Evolutionary conservation across 2,329 filamentous ascomycete genomes (phyloP).

Genomic region (Cordyceps javanica): DNA sequence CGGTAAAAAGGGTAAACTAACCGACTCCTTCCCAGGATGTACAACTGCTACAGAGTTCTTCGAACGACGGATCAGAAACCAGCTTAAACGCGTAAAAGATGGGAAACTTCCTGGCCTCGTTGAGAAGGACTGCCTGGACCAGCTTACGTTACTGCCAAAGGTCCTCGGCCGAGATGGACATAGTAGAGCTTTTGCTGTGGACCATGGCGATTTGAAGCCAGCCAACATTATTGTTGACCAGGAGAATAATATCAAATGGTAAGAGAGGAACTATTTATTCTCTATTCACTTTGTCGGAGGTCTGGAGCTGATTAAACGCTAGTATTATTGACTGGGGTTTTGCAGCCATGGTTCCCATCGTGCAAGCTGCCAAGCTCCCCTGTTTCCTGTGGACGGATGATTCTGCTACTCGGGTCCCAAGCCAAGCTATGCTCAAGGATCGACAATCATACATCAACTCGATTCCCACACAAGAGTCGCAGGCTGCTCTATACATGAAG

Average conservation of each 20-base stretch:
- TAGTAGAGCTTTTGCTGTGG: slow-evolving; percentile 1
- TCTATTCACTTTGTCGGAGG: not conserved
- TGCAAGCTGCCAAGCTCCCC: slow-evolving; percentile 3
- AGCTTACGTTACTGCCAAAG: not conserved
- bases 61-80: slow-evolving; percentile 4
- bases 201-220: slow-evolving; percentile 6
- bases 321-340: slow-evolving; percentile 7
- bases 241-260: not conserved
- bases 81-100: not conserved
- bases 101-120: not conserved
- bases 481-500: not conserved
- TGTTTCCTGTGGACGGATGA: slow-evolving; percentile 7
- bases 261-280: not conserved
- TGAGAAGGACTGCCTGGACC: slow-evolving; percentile 3
- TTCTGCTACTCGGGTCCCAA: not conserved
- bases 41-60: not conserved
- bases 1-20: not conserved
- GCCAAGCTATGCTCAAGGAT: slow-evolving; percentile 1
- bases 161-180: not conserved
- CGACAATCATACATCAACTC: slow-evolving; percentile 1
- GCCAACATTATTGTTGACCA: slow-evolving; percentile 4
- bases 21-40: not conserved
- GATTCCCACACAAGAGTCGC: not conserved
- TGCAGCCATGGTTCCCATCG: slow-evolving; percentile 4
- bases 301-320: not conserved